Percentiles rank a stretch among this genome's conserved stretches.
phyloP scores from a whole-genome alignment of 257 asterid species.

The Penstemon davidsonii region DNA sequence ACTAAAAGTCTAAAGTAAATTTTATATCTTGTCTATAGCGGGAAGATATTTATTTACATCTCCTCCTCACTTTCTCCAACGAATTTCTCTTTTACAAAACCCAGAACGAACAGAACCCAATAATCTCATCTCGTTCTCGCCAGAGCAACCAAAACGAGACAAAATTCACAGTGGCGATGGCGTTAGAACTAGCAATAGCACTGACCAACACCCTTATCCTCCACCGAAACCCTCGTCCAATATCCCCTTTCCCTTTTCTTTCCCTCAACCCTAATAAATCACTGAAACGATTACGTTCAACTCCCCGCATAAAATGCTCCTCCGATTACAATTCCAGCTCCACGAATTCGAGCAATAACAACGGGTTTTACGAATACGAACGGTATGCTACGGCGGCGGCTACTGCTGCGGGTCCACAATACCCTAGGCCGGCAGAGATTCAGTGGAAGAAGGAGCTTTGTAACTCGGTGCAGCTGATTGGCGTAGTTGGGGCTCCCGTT shows the following conservation, averaged over 20 bases:
- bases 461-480: slow-evolving; percentile 72
- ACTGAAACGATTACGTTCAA: slow-evolving; percentile 19
- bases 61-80: no score
- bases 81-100: no score
- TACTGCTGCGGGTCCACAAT: slow-evolving; percentile 28
- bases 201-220: slow-evolving; percentile 25
- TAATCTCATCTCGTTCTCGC: no score
- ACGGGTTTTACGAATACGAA: slow-evolving; percentile 48
- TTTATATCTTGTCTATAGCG: no score
- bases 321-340: slow-evolving; percentile 27
- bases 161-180: slow-evolving; percentile 26
- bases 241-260: slow-evolving; percentile 12
- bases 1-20: no score
- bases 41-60: no score
- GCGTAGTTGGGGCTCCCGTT: slow-evolving; percentile 70
- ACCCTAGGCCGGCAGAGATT: slow-evolving; percentile 51
- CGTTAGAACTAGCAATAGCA: slow-evolving; percentile 30
- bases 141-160: no score
- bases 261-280: slow-evolving; percentile 28
- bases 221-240: slow-evolving; percentile 28
- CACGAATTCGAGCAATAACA: slow-evolving; percentile 26
- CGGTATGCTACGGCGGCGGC: slow-evolving; percentile 29
- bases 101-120: no score
- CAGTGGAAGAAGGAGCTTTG: slow-evolving; percentile 62
- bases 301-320: slow-evolving; percentile 32